Conservation (phyloP, 495 filamentous ascomycete species). For the Aspergillus ellipticus region DNA sequence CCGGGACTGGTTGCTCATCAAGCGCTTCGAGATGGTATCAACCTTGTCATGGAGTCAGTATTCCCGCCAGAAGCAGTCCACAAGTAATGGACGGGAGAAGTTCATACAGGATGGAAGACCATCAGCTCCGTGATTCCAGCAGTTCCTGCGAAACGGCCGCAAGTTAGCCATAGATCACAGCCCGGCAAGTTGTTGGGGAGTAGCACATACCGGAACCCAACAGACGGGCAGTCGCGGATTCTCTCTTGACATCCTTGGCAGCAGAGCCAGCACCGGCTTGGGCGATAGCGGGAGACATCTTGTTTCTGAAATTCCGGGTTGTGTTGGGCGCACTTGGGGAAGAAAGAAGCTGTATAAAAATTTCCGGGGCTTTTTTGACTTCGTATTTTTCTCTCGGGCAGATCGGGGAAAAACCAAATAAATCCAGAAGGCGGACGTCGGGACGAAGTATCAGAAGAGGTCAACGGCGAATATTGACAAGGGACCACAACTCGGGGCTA, state of each 20-base stretch:
- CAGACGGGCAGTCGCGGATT: slow-evolving; percentile 82
- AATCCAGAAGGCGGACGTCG: not conserved
- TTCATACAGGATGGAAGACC: slow-evolving; percentile 88
- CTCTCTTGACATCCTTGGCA: slow-evolving; percentile 71
- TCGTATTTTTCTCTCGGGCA: slow-evolving; percentile 11
- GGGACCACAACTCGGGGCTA: slow-evolving; percentile 3
- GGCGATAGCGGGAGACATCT: slow-evolving; percentile 51
- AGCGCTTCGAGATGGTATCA: slow-evolving; percentile 95
- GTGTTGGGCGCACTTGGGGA: not conserved
- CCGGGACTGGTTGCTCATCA: slow-evolving; percentile 95
- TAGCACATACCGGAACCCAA: slow-evolving; percentile 76
- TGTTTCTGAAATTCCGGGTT: slow-evolving; percentile 10
- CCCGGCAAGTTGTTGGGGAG: not conserved
- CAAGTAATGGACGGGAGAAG: not conserved
- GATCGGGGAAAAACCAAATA: not conserved
- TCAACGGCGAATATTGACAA: not conserved
- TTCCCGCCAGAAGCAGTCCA: not conserved
- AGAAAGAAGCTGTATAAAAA: slow-evolving; percentile 8
- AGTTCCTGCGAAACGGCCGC: slow-evolving; percentile 54
- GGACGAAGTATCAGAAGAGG: not conserved
- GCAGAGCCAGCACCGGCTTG: slow-evolving; percentile 46
- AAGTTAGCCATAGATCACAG: slow-evolving; percentile 18
- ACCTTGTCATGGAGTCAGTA: slow-evolving; percentile 55
- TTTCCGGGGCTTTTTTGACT: slow-evolving; percentile 7
- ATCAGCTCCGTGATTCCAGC: slow-evolving; percentile 95